Evolutionary conservation across 2,329 filamentous ascomycete genomes (phyloP), one percentile per base, ranked within the genome.

Genomic region (Colletotrichum sp.): DNA sequence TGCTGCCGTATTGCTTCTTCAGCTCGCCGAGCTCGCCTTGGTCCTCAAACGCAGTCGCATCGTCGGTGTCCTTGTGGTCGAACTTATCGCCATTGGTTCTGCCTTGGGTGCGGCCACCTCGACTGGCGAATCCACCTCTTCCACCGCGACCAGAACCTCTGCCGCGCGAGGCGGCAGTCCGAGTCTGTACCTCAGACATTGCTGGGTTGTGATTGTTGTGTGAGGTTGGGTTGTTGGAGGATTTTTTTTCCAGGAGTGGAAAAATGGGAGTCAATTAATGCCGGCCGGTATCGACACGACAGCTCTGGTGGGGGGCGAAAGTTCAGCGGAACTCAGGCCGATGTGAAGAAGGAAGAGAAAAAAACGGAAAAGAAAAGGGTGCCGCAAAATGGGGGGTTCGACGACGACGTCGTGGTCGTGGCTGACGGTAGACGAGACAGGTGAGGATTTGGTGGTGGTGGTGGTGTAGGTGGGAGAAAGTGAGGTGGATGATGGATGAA

Each of bases 151-250:
- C 91, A 85, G 95, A 94, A 89, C 95, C 95, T 92, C 97, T 94
- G 88, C 96, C 96, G 89, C 96, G 95, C 90, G 93, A 87, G 88
- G 95, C 93, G 86, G 93, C 91, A 85, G 94, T 91, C 91, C 96
- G 92, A 88, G 94, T 92, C 90, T 96, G 94, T 89, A 95, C 92
- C 92, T 99, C 96, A 91, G 97, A 98, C 97, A 99, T 99, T 69
- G 80, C 78, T 80, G 80, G 57, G 75, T 72, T 52, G 39, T 75
- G 63, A 34, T 75, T 66, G 8, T 69, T 69, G 62, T 76, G 68
- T 55, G 74, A 62, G 73, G 26, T n/a, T n/a, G 63, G 74, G 24
- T 55, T 64, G 57, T 30, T 77, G n/a, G 44, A 52, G 44, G 44
- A 52, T 62, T 62, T 34, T 62, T 62, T 62, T 78, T 76, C 77